Evolutionary conservation across 371 early-diverging fungal species (phyloP), one percentile per base, ranked within the genome.

Genomic region (Mortierella sp.): DNA sequence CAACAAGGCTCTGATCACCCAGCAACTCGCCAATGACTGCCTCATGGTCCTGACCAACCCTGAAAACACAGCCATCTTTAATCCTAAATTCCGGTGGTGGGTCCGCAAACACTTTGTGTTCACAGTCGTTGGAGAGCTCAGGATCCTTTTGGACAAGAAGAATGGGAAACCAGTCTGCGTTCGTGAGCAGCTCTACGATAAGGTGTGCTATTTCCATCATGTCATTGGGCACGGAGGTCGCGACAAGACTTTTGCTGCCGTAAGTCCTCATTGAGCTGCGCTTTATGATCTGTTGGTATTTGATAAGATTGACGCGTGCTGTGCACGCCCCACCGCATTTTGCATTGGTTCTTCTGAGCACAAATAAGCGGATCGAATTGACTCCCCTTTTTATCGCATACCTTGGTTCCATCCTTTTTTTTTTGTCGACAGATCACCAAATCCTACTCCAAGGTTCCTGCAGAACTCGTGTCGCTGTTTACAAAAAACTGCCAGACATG

Each of bases 71-170:
- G 73, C 73, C 55, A 72, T 72, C 47, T 72, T 72, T 32, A 72
- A 72, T 50, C 73, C 73, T 50, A 72, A 72, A 49, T 72, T 72
- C 55, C 56, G 73, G 50, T 72, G 73, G 73, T 72, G 73, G 72
- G 73, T 72, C 15, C 73, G 73, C 39, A 72, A 72, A 32, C 73
- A 72, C 67, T 72, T 72, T 66, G 67, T 72, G 21, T 72, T 72
- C 46, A 72, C 73, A 4, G 67, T 72, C 44, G 73, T 72, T n/a
- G 73, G 73, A 11, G 73, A 72, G 32, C 66, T 72, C 42, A 50
- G 73, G 44, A 72, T 72, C 23, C 44, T 72, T 39, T 32, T 72
- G 58, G 73, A 72, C 34, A 72, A 72, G 73, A 72, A 72, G 59
- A 72, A 66, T 19, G 73, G 73, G 12, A 72, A 72, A 27, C 73